phyloP scores from a whole-genome alignment of 2,329 filamentous ascomycete genomes.

The Calonectria pteridis region DNA sequence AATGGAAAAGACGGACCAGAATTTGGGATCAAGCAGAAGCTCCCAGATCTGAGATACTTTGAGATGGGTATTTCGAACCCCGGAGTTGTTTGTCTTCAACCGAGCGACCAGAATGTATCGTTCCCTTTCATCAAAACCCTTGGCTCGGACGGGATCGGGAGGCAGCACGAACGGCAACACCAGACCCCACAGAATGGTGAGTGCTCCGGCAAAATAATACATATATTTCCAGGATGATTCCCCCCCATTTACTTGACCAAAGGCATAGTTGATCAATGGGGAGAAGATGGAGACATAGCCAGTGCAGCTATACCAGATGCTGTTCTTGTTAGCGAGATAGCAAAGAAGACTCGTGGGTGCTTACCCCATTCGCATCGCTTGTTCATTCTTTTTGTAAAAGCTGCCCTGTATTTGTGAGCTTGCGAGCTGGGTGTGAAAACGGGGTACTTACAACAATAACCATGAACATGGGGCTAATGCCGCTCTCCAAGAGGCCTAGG shows the following conservation, averaged over 20 bases:
- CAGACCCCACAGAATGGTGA: constrained; percentile 57
- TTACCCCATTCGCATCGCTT: constrained; percentile 52
- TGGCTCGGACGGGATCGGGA: constrained; percentile 54
- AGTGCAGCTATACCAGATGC: constrained; percentile 57
- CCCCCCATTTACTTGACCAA: constrained; percentile 57
- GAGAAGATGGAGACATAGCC: constrained; percentile 60
- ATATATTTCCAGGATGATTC: constrained; percentile 48
- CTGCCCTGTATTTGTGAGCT: constrained; percentile 30
- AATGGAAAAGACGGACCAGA: constrained; percentile 56
- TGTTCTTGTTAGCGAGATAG: background rate
- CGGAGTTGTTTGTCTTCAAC: constrained; percentile 51
- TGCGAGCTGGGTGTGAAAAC: too few relatives aligned
- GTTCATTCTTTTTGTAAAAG: constrained; percentile 58
- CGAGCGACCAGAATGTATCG: constrained; percentile 45
- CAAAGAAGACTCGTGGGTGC: background rate
- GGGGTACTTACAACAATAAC: constrained; percentile 58
- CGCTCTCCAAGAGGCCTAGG: constrained; percentile 67
- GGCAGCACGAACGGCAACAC: constrained; percentile 55
- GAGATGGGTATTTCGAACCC: constrained; percentile 57
- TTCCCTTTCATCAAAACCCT: constrained; percentile 42
- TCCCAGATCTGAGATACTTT: constrained; percentile 58
- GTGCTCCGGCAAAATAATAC: constrained; percentile 46
- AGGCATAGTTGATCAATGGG: constrained; percentile 61
- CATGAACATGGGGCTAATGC: constrained; percentile 69
- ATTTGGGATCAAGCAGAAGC: constrained; percentile 48